Evolutionary conservation across 2,329 filamentous ascomycete genomes (phyloP), one percentile per base, ranked within the genome.

Genomic region (Cordyceps farinosa): DNA sequence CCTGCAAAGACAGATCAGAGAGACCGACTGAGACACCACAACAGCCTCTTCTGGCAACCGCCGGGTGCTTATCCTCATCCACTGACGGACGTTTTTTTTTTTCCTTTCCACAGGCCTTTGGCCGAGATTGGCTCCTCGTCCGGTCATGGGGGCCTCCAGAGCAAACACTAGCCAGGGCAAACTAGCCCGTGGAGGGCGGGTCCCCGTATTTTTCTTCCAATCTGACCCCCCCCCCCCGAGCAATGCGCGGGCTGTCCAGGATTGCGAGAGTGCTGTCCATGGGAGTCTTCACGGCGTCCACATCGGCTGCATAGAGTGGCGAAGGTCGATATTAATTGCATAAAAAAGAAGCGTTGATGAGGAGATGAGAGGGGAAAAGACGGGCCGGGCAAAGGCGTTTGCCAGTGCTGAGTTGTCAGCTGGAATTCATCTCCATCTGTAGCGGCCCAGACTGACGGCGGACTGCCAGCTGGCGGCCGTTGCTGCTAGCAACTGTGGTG

Each of bases 1-100:
- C 42, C 42, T 62, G 59, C 27, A 52, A 62, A 55, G 45, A 55
- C 50, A 62, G 42, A 62, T 55, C 42, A 62, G 59, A 47, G 50
- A 53, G 50, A 53, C 42, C 27, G 32, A 11, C 40, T 13, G 17
- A 44, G 42, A 58, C 42, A 45, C 42, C 15, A 34, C 29, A 48
- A 22, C 50, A 30, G 50, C 50, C 40, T 22, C 6, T 36, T 42
- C 57, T 44, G 48, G 47, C 38, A 61, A 17, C 13, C 9, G 17
- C 56, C 45, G 45, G 15, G 11, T 34, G 45, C 34, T 40, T n/a
- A 59, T 42, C 27, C 47, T 51, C 36, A 5, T 30, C 32, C 32
- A 59, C 47, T 29, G 6, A 34, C 11, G 30, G 30, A 45, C 38
- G 38, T 38, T 13, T 51, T 53, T 38, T 27, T 52, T 38, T 10